These are phyloP conservation scores for Salix suchowensis DNA, from an alignment of 345 rosid genomes.

Conservation along the genomic window DNA sequence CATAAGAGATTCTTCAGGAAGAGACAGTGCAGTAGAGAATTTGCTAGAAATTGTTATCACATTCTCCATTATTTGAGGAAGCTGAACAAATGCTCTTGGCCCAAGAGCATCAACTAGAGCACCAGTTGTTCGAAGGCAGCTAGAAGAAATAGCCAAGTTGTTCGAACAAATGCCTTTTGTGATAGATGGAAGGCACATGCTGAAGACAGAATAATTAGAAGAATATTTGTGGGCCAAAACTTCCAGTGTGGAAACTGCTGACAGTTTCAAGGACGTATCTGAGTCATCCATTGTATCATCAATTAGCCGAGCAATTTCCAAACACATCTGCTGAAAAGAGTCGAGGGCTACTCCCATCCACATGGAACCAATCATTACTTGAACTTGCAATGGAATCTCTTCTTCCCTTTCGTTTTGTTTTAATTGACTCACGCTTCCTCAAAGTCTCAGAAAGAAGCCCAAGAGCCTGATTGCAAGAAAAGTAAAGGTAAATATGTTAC, in stretches of 20 bases:
- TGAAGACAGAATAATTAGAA: slow-evolving; percentile 58
- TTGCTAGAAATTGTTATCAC: slow-evolving; percentile 37
- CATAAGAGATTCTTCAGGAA: slow-evolving; percentile 37
- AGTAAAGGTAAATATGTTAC: background rate
- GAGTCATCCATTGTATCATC: slow-evolving; percentile 48
- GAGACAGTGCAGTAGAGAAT: slow-evolving; percentile 18
- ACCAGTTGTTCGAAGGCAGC: slow-evolving; percentile 71
- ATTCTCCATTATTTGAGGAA: slow-evolving; percentile 69
- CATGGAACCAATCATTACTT: slow-evolving; percentile 44
- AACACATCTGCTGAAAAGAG: slow-evolving; percentile 55
- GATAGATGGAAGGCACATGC: slow-evolving; percentile 62
- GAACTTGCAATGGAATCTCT: slow-evolving; percentile 28
- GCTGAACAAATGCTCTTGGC: slow-evolving; percentile 67
- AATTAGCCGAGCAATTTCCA: slow-evolving; percentile 56
- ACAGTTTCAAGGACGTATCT: slow-evolving; percentile 47
- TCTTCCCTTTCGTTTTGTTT: slow-evolving; percentile 39
- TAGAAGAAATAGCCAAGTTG: slow-evolving; percentile 55
- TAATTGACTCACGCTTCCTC: slow-evolving; percentile 44
- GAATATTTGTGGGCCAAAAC: slow-evolving; percentile 64
- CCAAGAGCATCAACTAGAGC: slow-evolving; percentile 83
- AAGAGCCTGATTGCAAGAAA: slow-evolving; percentile 53
- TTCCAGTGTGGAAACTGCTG: slow-evolving; percentile 76
- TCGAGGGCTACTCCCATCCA: slow-evolving; percentile 51
- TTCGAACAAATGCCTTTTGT: slow-evolving; percentile 54
- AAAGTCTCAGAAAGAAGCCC: slow-evolving; percentile 63